These are phyloP conservation scores for Aspergillus affinis DNA, from an alignment of 495 filamentous ascomycete genomes.

Conservation along the genomic window DNA sequence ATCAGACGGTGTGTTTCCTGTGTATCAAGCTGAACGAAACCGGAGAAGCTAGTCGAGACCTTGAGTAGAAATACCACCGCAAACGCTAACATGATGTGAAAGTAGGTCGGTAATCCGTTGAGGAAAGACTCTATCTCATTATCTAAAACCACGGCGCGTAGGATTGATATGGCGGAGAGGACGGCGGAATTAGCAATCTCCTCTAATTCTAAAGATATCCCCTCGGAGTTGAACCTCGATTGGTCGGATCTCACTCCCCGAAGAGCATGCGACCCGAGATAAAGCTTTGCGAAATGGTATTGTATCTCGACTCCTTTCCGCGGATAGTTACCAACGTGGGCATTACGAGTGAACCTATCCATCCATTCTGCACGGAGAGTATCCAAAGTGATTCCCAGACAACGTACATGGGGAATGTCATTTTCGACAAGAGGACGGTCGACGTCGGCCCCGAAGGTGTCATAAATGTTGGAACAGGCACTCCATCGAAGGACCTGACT, in stretches of 20 bases:
- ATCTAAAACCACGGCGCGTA: slow-evolving; percentile 29
- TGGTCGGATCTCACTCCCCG: slow-evolving; percentile 22
- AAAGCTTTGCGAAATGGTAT: slow-evolving; percentile 34
- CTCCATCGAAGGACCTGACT: slow-evolving; percentile 40
- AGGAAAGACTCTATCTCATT: slow-evolving; percentile 30
- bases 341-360: slow-evolving; percentile 25
- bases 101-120: slow-evolving; percentile 35
- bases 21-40: not conserved
- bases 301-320: slow-evolving; percentile 33
- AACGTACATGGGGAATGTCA: slow-evolving; percentile 27
- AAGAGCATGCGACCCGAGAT: slow-evolving; percentile 38
- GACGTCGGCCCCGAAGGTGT: slow-evolving; percentile 40
- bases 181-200: slow-evolving; percentile 33
- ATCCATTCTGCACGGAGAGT: slow-evolving; percentile 35
- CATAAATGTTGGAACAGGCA: slow-evolving; percentile 31
- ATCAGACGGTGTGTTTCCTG: not conserved
- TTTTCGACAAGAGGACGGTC: slow-evolving; percentile 27
- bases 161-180: slow-evolving; percentile 32
- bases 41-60: slow-evolving; percentile 23
- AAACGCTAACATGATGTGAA: slow-evolving; percentile 40
- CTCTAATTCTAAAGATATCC: slow-evolving; percentile 26
- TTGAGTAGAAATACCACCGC: slow-evolving; percentile 36
- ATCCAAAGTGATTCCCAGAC: slow-evolving; percentile 30
- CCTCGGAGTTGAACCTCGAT: slow-evolving; percentile 5
- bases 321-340: slow-evolving; percentile 31